These are phyloP conservation scores for Amphirosellinia nigrospora DNA, from an alignment of 495 filamentous ascomycete genomes.

Conservation along the genomic window DNA sequence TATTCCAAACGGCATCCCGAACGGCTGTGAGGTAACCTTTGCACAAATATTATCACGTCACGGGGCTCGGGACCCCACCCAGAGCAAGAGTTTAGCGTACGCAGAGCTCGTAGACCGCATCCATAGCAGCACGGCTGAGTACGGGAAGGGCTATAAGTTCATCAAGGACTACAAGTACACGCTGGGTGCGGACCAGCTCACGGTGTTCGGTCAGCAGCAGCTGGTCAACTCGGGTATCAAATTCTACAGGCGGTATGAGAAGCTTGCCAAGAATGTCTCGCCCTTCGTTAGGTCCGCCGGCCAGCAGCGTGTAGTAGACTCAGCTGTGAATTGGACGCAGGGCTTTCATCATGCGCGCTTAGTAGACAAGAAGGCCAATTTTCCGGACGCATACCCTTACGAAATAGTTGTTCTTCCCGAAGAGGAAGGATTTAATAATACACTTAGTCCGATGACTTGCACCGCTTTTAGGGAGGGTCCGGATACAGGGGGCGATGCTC, in stretches of 20 bases:
- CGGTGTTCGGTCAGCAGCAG: slow-evolving; percentile 71
- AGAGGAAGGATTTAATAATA: slow-evolving; percentile 70
- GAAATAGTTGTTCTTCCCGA: slow-evolving; percentile 71
- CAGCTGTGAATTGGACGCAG: slow-evolving; percentile 72
- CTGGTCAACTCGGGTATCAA: slow-evolving; percentile 75
- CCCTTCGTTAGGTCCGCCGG: slow-evolving; percentile 78
- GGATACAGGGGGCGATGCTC: slow-evolving; percentile 54
- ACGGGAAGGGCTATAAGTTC: slow-evolving; percentile 65
- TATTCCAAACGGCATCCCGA: slow-evolving; percentile 62
- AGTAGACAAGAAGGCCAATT: slow-evolving; percentile 43
- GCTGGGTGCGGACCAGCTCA: slow-evolving; percentile 78
- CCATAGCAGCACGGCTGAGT: slow-evolving; percentile 60
- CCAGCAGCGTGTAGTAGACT: slow-evolving; percentile 74
- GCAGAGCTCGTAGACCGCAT: slow-evolving; percentile 62
- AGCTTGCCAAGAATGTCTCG: slow-evolving; percentile 55
- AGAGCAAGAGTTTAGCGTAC: slow-evolving; percentile 64
- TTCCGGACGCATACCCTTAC: slow-evolving; percentile 53
- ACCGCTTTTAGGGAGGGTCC: slow-evolving; percentile 62
- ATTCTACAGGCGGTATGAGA: slow-evolving; percentile 73
- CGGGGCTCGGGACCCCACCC: slow-evolving; percentile 81
- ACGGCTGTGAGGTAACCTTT: slow-evolving; percentile 73
- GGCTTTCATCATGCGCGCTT: slow-evolving; percentile 69
- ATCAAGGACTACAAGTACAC: slow-evolving; percentile 72
- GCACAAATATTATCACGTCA: slow-evolving; percentile 81
- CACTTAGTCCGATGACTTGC: slow-evolving; percentile 74